Evolutionary conservation across 2,329 filamentous ascomycete species (phyloP).

Genomic region (Emergomyces pasteurianus): DNA sequence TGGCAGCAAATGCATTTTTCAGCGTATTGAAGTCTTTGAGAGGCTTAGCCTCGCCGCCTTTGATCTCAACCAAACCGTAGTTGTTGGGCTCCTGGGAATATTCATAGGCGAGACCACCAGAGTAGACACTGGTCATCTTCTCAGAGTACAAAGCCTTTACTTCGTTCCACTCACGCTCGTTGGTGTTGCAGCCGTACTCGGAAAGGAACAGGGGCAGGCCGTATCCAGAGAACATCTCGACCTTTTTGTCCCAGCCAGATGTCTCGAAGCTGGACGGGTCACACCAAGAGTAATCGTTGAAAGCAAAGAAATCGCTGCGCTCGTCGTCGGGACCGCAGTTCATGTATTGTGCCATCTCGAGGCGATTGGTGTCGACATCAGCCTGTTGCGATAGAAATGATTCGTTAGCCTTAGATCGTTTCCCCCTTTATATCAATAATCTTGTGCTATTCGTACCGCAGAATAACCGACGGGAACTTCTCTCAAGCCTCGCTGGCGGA

Average conservation of each 20-base stretch:
- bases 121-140: conserved; percentile 84
- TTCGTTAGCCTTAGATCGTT: not conserved
- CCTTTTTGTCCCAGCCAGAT: conserved; percentile 80
- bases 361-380: conserved; percentile 73
- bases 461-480: conserved; percentile 63
- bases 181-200: conserved; percentile 83
- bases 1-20: conserved; percentile 39
- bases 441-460: conserved; percentile 24
- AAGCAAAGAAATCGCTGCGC: conserved; percentile 76
- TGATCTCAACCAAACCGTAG: conserved; percentile 66
- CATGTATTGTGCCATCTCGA: conserved; percentile 81
- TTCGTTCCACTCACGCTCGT: conserved; percentile 71
- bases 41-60: conserved; percentile 38
- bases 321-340: conserved; percentile 80
- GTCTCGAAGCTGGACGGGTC: conserved; percentile 64
- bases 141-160: conserved; percentile 64
- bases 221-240: conserved; percentile 75
- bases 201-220: conserved; percentile 87
- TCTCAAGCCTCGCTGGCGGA: conserved; percentile 50
- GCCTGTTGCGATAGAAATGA: conserved; percentile 33
- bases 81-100: conserved; percentile 69
- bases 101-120: conserved; percentile 91
- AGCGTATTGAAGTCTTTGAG: conserved; percentile 51
- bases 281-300: conserved; percentile 74
- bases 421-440: not conserved